These are phyloP conservation scores for Dillenia turbinata DNA, from an alignment of 164 flowering plant species.

Conservation along the genomic window DNA sequence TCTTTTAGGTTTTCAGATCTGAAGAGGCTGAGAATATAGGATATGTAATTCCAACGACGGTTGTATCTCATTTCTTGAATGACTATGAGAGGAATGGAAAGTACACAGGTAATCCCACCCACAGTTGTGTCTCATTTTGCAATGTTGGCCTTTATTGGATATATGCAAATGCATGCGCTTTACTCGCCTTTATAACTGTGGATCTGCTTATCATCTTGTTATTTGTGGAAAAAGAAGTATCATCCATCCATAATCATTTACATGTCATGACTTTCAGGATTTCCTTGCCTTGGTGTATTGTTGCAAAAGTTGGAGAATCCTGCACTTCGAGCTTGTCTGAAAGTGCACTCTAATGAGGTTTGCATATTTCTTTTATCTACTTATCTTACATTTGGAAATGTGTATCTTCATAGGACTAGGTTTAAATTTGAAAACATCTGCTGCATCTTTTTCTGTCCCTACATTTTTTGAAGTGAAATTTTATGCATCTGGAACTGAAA, in stretches of 20 bases:
- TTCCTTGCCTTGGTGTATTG: conserved; percentile 92
- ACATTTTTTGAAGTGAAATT: no score
- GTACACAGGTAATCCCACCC: conserved; percentile 63
- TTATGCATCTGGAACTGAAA: no score
- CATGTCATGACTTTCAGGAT: conserved; percentile 45
- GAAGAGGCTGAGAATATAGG: conserved; percentile 98
- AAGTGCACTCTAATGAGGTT: conserved; percentile 88
- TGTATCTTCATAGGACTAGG: background rate
- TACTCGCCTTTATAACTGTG: background rate
- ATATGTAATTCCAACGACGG: conserved; percentile 95
- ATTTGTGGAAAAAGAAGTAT: background rate
- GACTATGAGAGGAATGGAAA: conserved; percentile 91
- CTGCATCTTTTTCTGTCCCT: no score
- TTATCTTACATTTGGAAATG: background rate
- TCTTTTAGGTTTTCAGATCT: conserved; percentile 85
- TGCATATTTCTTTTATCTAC: conserved; percentile 3
- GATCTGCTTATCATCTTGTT: background rate
- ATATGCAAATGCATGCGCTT: background rate
- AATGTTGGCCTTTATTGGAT: background rate
- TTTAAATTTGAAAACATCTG: background rate
- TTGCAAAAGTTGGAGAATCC: conserved; percentile 98
- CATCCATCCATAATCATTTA: background rate
- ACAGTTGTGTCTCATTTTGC: background rate
- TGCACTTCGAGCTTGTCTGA: conserved; percentile 81
- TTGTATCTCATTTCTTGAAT: conserved; percentile 87